Percentiles rank a stretch among this genome's conserved stretches.
phyloP scores from a whole-genome alignment of 345 rosid genomes.

The Arabis hirsuta region DNA sequence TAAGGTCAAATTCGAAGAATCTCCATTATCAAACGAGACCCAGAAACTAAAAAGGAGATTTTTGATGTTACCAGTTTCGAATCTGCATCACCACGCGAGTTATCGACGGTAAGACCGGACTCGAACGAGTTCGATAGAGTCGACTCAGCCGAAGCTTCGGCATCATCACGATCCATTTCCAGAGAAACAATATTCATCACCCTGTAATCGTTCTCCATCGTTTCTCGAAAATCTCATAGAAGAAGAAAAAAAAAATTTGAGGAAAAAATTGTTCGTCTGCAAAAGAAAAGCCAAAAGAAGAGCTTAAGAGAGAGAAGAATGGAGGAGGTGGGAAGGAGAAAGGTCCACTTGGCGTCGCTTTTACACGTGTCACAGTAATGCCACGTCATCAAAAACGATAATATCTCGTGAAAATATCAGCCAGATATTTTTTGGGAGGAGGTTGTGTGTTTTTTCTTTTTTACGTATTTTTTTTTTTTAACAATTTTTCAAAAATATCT shows the following conservation, averaged over 20 bases:
- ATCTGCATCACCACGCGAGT: constrained; percentile 31
- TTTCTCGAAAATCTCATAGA: too few relatives aligned
- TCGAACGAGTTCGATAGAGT: constrained; percentile 48
- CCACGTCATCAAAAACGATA: constrained; percentile 51
- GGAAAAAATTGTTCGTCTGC: constrained; percentile 5
- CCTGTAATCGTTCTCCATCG: constrained; percentile 35
- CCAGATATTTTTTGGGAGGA: constrained; percentile 52
- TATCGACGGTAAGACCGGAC: constrained; percentile 48
- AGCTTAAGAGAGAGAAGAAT: constrained; percentile 2
- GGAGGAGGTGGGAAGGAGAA: constrained; percentile 1
- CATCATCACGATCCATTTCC: constrained; percentile 45
- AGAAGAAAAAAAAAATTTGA: not conserved
- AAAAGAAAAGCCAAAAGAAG: not conserved
- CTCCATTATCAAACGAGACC: constrained; percentile 15
- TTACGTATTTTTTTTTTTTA: too few relatives aligned
- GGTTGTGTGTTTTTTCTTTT: not conserved
- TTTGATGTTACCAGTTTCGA: constrained; percentile 39
- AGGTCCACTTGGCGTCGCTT: constrained; percentile 69
- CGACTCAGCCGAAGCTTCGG: constrained; percentile 36
- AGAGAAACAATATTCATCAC: constrained; percentile 38
- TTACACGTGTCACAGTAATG: constrained; percentile 54
- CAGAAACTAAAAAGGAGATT: not conserved
- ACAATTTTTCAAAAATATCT: too few relatives aligned
- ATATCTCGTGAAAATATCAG: constrained; percentile 54
- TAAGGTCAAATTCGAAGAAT: constrained; percentile 8